Percentiles rank a stretch among this genome's conserved stretches.
Conservation (phyloP, 257 asterid species). For the Solanum bukasovii region DNA sequence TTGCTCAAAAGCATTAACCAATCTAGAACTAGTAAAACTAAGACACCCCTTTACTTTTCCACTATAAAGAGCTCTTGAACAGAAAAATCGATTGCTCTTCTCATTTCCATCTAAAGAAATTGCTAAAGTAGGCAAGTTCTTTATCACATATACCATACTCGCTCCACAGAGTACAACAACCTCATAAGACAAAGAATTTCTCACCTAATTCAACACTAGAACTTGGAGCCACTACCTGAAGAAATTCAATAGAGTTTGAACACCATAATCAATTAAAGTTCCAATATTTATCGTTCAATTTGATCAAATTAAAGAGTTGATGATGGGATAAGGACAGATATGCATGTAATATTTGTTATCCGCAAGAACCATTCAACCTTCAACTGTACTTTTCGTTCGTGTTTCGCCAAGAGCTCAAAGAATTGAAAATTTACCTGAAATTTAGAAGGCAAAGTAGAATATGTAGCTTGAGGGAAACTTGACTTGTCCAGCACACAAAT, state of each 20-base stretch:
- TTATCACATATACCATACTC: neutral
- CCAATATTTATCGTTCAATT: neutral
- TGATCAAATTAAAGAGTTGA: neutral
- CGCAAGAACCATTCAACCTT: neutral
- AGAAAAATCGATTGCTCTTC: neutral
- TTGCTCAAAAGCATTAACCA: neutral
- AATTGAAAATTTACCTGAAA: neutral
- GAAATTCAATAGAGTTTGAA: neutral
- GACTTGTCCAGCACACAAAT: neutral
- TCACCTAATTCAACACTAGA: neutral
- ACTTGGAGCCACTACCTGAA: neutral
- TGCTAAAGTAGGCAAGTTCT: neutral
- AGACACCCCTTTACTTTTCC: neutral
- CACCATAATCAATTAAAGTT: neutral
- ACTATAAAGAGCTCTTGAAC: neutral
- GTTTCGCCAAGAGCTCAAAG: neutral
- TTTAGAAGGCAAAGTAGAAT: neutral
- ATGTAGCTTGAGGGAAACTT: neutral
- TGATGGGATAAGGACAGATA: neutral
- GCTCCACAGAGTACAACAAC: neutral
- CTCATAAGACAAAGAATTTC: neutral
- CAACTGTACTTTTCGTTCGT: neutral
- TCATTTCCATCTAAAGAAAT: neutral
- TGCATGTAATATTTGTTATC: neutral
- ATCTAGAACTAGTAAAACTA: neutral